Evolutionary conservation across 2,329 filamentous ascomycete species (phyloP).

Genomic region (Penicillium sclerotigenum): DNA sequence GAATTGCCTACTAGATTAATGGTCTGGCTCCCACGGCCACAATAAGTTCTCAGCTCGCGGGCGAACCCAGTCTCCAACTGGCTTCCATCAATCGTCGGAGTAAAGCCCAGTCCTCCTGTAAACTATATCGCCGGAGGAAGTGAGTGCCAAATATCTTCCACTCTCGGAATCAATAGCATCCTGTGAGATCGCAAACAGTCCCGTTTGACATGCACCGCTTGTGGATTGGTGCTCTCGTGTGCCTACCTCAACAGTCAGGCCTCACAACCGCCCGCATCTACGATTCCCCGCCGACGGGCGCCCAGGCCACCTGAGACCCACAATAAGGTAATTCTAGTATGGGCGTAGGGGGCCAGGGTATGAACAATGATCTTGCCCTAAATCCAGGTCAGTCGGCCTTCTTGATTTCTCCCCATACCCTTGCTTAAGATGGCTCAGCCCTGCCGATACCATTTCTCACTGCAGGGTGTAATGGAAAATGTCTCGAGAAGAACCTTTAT

Average conservation of each 20-base stretch:
- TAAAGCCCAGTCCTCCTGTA: slow-evolving; percentile 37
- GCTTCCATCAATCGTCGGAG: slow-evolving; percentile 22
- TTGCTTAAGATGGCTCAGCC: background rate
- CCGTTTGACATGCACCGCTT: background rate
- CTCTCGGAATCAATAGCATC: background rate
- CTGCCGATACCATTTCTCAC: background rate
- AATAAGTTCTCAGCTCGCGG: background rate
- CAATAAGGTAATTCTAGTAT: no score
- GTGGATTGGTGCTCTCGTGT: background rate
- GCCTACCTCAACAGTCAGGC: background rate
- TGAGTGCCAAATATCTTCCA: slow-evolving; percentile 13
- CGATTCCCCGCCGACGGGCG: background rate
- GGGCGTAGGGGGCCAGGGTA: background rate
- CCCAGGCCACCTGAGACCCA: background rate
- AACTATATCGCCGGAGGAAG: slow-evolving; percentile 37
- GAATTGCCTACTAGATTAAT: background rate
- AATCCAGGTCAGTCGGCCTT: background rate
- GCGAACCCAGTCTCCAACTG: background rate
- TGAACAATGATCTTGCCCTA: background rate
- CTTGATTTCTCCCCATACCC: background rate
- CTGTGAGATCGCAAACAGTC: background rate
- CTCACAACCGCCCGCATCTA: no score
- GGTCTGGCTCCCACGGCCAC: background rate
- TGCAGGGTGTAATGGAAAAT: background rate
- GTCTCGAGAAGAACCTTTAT: background rate